Conservation (phyloP, 2,329 filamentous ascomycete genomes). For the Zymoseptoria passerinii region DNA sequence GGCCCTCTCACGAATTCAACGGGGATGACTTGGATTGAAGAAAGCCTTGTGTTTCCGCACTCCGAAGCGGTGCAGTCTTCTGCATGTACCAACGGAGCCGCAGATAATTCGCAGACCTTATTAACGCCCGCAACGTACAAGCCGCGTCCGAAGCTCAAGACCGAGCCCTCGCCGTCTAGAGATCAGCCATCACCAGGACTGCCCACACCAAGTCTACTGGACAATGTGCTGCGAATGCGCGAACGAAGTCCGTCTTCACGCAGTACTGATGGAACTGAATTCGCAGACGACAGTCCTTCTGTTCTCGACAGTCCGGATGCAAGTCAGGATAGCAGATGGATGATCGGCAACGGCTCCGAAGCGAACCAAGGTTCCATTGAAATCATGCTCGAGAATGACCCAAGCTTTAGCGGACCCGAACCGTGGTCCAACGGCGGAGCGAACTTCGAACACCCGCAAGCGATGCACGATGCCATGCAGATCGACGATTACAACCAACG, state of each 20-base stretch:
- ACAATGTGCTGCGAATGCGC: conserved; percentile 29
- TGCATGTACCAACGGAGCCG: conserved; percentile 3
- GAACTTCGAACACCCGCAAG: conserved; percentile 6
- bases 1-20: conserved; percentile 30
- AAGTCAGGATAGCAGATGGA: conserved; percentile 20
- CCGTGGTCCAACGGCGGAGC: conserved; percentile 17
- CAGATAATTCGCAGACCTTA: conserved; percentile 10
- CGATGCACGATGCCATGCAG: conserved; percentile 9
- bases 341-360: conserved; percentile 13
- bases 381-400: conserved; percentile 30
- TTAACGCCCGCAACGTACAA: conserved; percentile 23
- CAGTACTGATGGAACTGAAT: conserved; percentile 25
- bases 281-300: conserved; percentile 26
- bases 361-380: conserved; percentile 28
- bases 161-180: conserved; percentile 6
- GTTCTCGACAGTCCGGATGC: conserved; percentile 20
- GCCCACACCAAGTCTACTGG: conserved; percentile 22
- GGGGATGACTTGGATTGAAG: conserved; percentile 37
- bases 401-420: conserved; percentile 11
- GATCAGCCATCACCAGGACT: conserved; percentile 12
- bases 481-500: conserved; percentile 19
- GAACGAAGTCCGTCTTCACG: conserved; percentile 23
- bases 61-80: conserved; percentile 8
- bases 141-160: conserved; percentile 6
- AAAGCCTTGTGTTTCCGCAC: conserved; percentile 58